phyloP scores from a whole-genome alignment of 2,329 filamentous ascomycete species.

The Aspergillus niger region DNA sequence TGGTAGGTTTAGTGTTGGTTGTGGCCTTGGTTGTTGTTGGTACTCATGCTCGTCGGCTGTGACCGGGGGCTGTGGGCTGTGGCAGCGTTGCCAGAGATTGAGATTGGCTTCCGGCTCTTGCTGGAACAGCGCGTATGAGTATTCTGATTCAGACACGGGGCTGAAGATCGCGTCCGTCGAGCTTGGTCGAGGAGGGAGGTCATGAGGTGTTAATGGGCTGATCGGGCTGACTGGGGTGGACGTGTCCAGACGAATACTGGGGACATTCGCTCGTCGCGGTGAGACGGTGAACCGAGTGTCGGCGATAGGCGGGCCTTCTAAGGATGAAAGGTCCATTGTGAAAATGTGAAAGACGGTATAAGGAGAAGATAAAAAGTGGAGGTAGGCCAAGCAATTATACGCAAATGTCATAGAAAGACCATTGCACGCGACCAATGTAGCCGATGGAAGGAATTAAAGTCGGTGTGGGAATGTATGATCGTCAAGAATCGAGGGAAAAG shows the following conservation, averaged over 20 bases:
- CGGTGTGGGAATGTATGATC: neutral
- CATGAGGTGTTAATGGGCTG: conserved; percentile 2
- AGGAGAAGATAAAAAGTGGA: neutral
- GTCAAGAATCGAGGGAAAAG: neutral
- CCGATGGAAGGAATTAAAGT: neutral
- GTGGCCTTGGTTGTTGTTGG: neutral
- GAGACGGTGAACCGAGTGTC: conserved; percentile 22
- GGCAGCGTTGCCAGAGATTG: conserved; percentile 9
- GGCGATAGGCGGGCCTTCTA: conserved; percentile 37
- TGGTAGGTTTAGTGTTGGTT: neutral
- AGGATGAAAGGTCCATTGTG: conserved; percentile 37
- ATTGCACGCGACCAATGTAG: neutral
- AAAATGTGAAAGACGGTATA: neutral
- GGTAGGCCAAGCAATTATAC: neutral
- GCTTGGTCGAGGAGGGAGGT: conserved; percentile 19
- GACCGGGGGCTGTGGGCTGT: neutral
- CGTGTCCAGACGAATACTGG: conserved; percentile 17
- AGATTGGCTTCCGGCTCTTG: neutral
- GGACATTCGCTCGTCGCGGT: conserved; percentile 1
- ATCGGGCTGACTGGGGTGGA: conserved; percentile 12
- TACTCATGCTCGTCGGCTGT: neutral
- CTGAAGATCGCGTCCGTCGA: conserved; percentile 17
- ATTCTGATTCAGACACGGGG: neutral
- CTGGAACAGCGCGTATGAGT: neutral
- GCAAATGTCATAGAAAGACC: neutral